Percentiles rank a stretch among this genome's conserved stretches.
phyloP scores from a whole-genome alignment of 2,329 filamentous ascomycete species.

The Fusarium musae region DNA sequence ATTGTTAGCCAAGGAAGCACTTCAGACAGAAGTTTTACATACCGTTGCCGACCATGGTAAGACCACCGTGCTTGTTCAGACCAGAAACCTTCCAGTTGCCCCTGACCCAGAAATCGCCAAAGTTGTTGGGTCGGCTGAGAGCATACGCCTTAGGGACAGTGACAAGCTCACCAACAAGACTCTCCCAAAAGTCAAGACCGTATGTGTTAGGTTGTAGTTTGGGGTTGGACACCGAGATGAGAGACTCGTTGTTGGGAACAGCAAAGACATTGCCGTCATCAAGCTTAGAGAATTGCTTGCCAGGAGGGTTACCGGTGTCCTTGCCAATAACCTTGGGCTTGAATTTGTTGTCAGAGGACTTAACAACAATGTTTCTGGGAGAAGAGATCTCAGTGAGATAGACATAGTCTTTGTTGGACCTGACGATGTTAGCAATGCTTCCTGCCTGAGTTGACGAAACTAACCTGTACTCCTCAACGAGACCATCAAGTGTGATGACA shows the following conservation, averaged over 20 bases:
- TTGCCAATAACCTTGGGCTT: slow-evolving; percentile 70
- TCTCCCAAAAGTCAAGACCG: slow-evolving; percentile 81
- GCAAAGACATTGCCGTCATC: slow-evolving; percentile 74
- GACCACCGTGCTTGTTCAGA: slow-evolving; percentile 69
- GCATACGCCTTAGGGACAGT: slow-evolving; percentile 68
- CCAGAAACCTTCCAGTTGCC: slow-evolving; percentile 73
- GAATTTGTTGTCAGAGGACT: slow-evolving; percentile 65
- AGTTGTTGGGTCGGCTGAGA: slow-evolving; percentile 70
- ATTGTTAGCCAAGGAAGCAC: slow-evolving; percentile 7
- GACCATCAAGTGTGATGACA: slow-evolving; percentile 68
- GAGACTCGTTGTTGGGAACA: slow-evolving; percentile 70
- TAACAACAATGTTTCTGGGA: slow-evolving; percentile 63
- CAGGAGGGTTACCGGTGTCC: slow-evolving; percentile 67
- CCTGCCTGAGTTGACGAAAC: slow-evolving; percentile 12
- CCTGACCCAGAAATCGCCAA: slow-evolving; percentile 75
- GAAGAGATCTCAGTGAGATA: slow-evolving; percentile 72
- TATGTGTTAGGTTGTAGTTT: slow-evolving; percentile 68
- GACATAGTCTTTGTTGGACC: slow-evolving; percentile 66
- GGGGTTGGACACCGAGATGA: slow-evolving; percentile 69
- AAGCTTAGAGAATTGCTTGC: slow-evolving; percentile 68
- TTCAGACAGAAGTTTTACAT: slow-evolving; percentile 11
- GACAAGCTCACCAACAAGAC: slow-evolving; percentile 73
- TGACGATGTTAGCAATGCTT: slow-evolving; percentile 37
- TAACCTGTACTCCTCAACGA: slow-evolving; percentile 66
- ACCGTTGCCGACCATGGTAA: slow-evolving; percentile 70